Conservation (phyloP, 768 basidiomycete genomes). For the Pleurotus tuber-regium region DNA sequence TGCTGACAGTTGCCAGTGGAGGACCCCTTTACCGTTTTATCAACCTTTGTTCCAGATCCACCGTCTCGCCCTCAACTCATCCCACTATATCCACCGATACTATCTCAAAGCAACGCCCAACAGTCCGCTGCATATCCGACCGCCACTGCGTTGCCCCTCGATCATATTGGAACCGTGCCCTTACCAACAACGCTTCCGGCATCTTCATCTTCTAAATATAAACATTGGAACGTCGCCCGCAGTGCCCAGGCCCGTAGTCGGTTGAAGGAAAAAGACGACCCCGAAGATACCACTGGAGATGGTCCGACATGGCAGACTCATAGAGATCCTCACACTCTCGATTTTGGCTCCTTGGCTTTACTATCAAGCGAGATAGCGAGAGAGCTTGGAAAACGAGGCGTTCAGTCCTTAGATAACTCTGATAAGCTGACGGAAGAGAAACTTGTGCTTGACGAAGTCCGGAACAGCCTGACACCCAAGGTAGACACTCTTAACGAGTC, state of each 20-base stretch:
- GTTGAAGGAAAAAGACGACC: slow-evolving; percentile 46
- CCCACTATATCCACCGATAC: slow-evolving; percentile 46
- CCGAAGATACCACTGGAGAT: slow-evolving; percentile 31
- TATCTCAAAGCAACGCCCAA: slow-evolving; percentile 21
- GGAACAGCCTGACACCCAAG: slow-evolving; percentile 29
- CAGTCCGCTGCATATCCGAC: slow-evolving; percentile 24
- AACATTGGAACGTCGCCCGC: slow-evolving; percentile 16
- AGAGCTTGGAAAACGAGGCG: slow-evolving; percentile 36
- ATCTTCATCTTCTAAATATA: slow-evolving; percentile 1
- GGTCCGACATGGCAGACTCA: slow-evolving; percentile 43
- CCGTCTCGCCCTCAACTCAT: slow-evolving; percentile 52
- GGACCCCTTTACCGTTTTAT: slow-evolving; percentile 71
- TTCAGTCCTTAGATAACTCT: slow-evolving; percentile 16
- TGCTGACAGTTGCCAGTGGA: slow-evolving; percentile 50
- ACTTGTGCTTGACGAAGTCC: slow-evolving; percentile 28
- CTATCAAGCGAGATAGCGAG: slow-evolving; percentile 47
- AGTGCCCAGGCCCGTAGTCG: slow-evolving; percentile 33
- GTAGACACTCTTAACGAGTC: not conserved
- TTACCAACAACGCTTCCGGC: not conserved
- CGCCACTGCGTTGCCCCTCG: slow-evolving; percentile 21
- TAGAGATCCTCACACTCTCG: slow-evolving; percentile 51
- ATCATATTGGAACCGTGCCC: slow-evolving; percentile 11
- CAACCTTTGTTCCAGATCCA: slow-evolving; percentile 58
- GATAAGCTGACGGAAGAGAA: slow-evolving; percentile 31
- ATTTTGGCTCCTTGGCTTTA: slow-evolving; percentile 61